Base-by-base conservation (phyloP, 345 rosid genomes). In the Linum usitatissimum region DNA sequence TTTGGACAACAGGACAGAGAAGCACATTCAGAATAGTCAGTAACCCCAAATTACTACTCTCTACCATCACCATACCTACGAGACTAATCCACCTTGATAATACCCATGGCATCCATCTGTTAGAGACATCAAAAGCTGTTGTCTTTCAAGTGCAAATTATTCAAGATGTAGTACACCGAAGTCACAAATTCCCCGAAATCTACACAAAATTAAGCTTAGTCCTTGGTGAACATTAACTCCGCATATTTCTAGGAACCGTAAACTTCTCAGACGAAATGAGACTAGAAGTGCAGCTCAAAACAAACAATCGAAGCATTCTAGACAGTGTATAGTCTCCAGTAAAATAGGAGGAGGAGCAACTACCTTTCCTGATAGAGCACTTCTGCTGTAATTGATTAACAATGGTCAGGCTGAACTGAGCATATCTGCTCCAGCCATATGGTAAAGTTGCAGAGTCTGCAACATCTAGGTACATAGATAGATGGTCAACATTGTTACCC, bases 341-440 rank as follows among this genome's bases (percentile, higher is more conserved):
- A 23, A 34, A 34, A 21, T 18, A 3, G 48, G 55, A 13, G 5
- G 54, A 2, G 31, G 18, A 57, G 55, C 19, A 39, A 38, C 58
- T 68, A 77, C 85, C 80, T 63, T 73, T 69, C 49, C 76, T 69
- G 18, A 70, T 66, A 4, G 82, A 65, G 66, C 55, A 65, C 55
- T 70, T 81, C 17, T 30, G 56, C 51, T 73, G 67, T 9, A 68
- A 55, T 68, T 81, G 85, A 70, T 83, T 72, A 60, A 76, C 57
- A 28, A 81, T 63, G 30, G 78, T 66, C 14, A 76, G 70, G 67
- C 71, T 77, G 56, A 81, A 77, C 58, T 68, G 73, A 14, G 78
- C 81, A 53, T 71, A 67, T 70, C 83, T 75, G 64, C 80, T 71
- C 88, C 88, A 83, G 21, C 80, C 80, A 28, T 66, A 67, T 1